These are phyloP conservation scores for Dactylonectria macrodidyma DNA, from an alignment of 2,329 filamentous ascomycete species.

Conservation along the genomic window DNA sequence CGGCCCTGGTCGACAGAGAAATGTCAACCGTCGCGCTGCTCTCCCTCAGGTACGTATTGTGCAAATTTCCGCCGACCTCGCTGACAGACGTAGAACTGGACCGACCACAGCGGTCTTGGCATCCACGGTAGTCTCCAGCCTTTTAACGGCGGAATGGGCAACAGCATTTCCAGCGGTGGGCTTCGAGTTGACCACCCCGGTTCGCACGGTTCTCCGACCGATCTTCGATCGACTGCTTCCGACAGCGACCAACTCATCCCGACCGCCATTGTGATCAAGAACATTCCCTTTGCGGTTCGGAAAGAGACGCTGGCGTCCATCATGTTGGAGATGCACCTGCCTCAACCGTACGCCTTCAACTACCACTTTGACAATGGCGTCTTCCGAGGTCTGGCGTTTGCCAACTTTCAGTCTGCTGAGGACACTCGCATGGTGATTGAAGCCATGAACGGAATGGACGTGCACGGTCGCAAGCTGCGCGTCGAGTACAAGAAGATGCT, in stretches of 20 bases:
- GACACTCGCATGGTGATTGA: conserved; percentile 96
- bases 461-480: conserved; percentile 92
- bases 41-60: conserved; percentile 79
- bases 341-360: conserved; percentile 98
- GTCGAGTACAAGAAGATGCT: conserved; percentile 99
- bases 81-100: conserved; percentile 62
- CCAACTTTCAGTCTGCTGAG: conserved; percentile 96
- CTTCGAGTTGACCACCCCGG: conserved; percentile 61
- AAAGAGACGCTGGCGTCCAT: conserved; percentile 94
- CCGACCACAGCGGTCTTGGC: conserved; percentile 61
- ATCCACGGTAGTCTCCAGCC: conserved; percentile 58
- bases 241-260: conserved; percentile 92
- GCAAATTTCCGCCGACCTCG: not conserved
- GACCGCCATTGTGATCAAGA: conserved; percentile 99
- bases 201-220: conserved; percentile 57
- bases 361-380: conserved; percentile 99
- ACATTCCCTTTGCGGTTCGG: conserved; percentile 98
- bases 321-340: conserved; percentile 95
- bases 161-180: conserved; percentile 56
- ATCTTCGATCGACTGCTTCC: conserved; percentile 59
- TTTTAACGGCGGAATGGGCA: conserved; percentile 54
- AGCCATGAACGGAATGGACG: conserved; percentile 93
- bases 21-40: conserved; percentile 70
- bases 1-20: conserved; percentile 71
- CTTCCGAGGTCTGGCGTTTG: conserved; percentile 95